Evolutionary conservation across 257 asterid genomes (phyloP).

Genomic region (Penstemon newberryi): DNA sequence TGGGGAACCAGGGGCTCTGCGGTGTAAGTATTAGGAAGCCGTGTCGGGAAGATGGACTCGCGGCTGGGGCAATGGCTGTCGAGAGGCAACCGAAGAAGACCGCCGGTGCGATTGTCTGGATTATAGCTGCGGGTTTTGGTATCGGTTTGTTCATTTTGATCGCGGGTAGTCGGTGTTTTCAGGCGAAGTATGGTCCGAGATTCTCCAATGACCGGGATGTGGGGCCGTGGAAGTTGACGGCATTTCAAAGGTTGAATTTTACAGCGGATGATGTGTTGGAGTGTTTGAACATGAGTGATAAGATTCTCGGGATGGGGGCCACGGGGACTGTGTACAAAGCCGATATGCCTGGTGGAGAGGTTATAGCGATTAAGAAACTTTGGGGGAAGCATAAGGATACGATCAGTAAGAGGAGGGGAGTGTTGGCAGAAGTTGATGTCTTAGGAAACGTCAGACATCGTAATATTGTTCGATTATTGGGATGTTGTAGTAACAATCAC

Average conservation of each 20-base stretch:
- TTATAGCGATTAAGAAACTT: conserved; percentile 78
- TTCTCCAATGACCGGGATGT: conserved; percentile 39
- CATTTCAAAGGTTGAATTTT: conserved; percentile 78
- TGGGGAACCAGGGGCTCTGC: conserved; percentile 81
- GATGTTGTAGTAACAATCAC: conserved; percentile 64
- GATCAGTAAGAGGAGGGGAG: conserved; percentile 53
- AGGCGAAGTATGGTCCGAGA: conserved; percentile 46
- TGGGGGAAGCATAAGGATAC: conserved; percentile 82
- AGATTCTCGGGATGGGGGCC: conserved; percentile 81
- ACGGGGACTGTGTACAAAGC: conserved; percentile 90
- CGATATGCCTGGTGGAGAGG: conserved; percentile 90
- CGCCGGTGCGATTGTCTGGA: conserved; percentile 78
- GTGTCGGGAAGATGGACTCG: conserved; percentile 40
- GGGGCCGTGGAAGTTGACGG: conserved; percentile 85
- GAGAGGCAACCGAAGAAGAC: conserved; percentile 52
- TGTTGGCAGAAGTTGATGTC: conserved; percentile 89
- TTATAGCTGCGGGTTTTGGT: conserved; percentile 76
- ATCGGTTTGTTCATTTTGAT: conserved; percentile 59
- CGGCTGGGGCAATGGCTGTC: conserved; percentile 36
- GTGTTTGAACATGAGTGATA: conserved; percentile 51
- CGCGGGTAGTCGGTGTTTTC: conserved; percentile 58
- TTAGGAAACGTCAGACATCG: conserved; percentile 84
- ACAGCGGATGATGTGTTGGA: conserved; percentile 76
- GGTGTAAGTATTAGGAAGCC: conserved; percentile 56
- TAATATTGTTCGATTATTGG: conserved; percentile 73